Evolutionary conservation across 805 yeast genomes (phyloP).

Genomic region (Candida alai): DNA sequence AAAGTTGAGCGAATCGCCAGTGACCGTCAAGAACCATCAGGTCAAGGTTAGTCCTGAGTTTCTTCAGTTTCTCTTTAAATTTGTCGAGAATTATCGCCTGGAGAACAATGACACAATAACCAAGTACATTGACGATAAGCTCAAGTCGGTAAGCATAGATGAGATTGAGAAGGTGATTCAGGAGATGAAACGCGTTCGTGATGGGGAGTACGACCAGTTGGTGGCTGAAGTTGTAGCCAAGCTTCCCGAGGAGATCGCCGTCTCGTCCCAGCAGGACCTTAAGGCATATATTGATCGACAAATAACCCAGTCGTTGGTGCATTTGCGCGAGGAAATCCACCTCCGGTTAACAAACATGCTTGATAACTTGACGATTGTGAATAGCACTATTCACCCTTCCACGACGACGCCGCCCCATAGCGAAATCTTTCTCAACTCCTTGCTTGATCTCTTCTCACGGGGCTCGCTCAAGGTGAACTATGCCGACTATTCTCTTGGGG

Average conservation of each 20-base stretch:
- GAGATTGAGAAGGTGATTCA: neutral
- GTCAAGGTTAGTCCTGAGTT: slow-evolving; percentile 40
- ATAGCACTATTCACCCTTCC: slow-evolving; percentile 8
- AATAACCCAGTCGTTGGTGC: neutral
- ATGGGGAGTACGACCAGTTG: slow-evolving; percentile 2
- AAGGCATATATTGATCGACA: neutral
- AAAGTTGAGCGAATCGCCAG: slow-evolving; percentile 10
- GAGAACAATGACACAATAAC: neutral
- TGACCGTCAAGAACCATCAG: slow-evolving; percentile 22
- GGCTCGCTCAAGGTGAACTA: slow-evolving; percentile 36
- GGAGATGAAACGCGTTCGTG: neutral
- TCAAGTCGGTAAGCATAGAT: neutral
- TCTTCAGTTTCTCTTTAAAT: slow-evolving; percentile 29
- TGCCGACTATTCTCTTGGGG: slow-evolving; percentile 36
- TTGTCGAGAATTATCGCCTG: slow-evolving; percentile 24
- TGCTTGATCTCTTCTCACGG: slow-evolving; percentile 19
- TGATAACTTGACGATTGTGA: slow-evolving; percentile 13
- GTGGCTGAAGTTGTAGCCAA: slow-evolving; percentile 1
- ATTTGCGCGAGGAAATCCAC: slow-evolving; percentile 2
- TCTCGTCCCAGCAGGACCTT: neutral
- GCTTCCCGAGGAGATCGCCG: neutral
- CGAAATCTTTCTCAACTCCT: slow-evolving; percentile 5
- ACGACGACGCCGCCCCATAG: slow-evolving; percentile 11
- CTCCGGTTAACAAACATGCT: slow-evolving; percentile 4
- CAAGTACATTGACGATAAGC: slow-evolving; percentile 5